Evolutionary conservation across 164 flowering plant genomes (phyloP), one percentile per base, ranked within the genome.

Genomic region (Magnolia kwangsiensis): DNA sequence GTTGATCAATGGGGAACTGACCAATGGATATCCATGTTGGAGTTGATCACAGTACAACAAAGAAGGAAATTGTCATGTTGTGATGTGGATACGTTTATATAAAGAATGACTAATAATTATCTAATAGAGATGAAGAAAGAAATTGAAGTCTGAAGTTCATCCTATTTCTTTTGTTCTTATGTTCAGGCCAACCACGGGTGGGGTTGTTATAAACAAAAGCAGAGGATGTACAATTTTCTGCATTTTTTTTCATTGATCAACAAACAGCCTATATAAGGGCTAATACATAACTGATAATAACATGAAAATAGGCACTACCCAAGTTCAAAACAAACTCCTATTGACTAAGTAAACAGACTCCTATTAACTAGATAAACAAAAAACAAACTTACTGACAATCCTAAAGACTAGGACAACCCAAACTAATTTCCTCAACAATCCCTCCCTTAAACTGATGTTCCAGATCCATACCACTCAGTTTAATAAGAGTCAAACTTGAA

Each of bases 151-250:
- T 37, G 45, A 37, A 37, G 45, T 7, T 4, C 45, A 37, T 37
- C 45, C 7, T 37, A 5, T 37, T 37, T 1, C 27, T 51, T 9
- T 0, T 55, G 2, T 14, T 50, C 21, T 31, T 4, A 27, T 67
- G 69, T 74, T 23, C 78, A 91, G 96, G 86, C 96, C 94, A 68
- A 92, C 96, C 49, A 90, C 92, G 14, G 96, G 96, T 69, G 92
- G 96, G 68, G 88, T n/a, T n/a, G n/a, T n/a, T n/a, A n/a, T n/a
- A n/a, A n/a, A n/a, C n/a, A n/a, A n/a, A n/a, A n/a, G n/a, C n/a
- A 63, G 67, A 63, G 67, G 67, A 63, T 63, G 21, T 63, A 63
- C 67, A 0, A 0, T 63, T 63, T n/a, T 63, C 3, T 63, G 7
- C 59, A 51, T 51, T 63, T 51, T 63, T 1, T 1, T 63, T 63